These are phyloP conservation scores for Graphilbum fragrans DNA, from an alignment of 2,329 filamentous ascomycete species.

Conservation along the genomic window DNA sequence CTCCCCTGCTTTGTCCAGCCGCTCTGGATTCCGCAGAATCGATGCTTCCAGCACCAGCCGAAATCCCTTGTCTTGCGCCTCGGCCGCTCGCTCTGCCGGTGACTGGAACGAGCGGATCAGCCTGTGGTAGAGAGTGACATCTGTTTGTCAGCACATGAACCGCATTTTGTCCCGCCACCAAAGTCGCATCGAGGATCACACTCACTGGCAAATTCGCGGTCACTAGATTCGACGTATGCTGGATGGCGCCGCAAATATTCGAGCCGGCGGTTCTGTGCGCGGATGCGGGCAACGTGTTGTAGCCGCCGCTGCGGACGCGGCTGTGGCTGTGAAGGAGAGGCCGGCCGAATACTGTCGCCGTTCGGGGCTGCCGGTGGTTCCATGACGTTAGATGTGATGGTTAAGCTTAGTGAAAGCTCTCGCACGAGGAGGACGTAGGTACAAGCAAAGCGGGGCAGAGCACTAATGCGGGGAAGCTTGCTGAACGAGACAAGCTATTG, in stretches of 20 bases:
- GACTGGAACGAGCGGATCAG: conserved; percentile 69
- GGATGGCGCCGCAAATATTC: conserved; percentile 63
- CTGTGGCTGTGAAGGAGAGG: conserved; percentile 22
- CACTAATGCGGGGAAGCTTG: no score
- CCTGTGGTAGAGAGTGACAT: conserved; percentile 72
- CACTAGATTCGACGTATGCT: conserved; percentile 50
- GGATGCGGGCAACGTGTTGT: conserved; percentile 32
- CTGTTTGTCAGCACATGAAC: conserved; percentile 20
- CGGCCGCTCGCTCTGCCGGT: conserved; percentile 57
- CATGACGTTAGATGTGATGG: not conserved
- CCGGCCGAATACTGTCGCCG: no score
- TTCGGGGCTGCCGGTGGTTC: not conserved
- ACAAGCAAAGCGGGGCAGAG: no score
- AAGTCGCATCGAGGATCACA: not conserved
- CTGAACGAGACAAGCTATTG: no score
- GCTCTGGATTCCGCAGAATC: conserved; percentile 32
- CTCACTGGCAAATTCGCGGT: conserved; percentile 43
- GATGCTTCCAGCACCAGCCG: conserved; percentile 69
- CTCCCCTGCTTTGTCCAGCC: conserved; percentile 1
- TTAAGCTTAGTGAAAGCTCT: not conserved
- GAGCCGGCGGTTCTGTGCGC: conserved; percentile 63
- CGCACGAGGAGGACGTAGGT: no score
- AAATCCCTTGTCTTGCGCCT: conserved; percentile 64
- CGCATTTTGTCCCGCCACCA: no score
- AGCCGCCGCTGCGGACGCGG: conserved; percentile 32